Percentiles rank a stretch among this genome's conserved stretches.
Conservation (phyloP, 2,329 filamentous ascomycete species). For the Diplodia mutila region DNA sequence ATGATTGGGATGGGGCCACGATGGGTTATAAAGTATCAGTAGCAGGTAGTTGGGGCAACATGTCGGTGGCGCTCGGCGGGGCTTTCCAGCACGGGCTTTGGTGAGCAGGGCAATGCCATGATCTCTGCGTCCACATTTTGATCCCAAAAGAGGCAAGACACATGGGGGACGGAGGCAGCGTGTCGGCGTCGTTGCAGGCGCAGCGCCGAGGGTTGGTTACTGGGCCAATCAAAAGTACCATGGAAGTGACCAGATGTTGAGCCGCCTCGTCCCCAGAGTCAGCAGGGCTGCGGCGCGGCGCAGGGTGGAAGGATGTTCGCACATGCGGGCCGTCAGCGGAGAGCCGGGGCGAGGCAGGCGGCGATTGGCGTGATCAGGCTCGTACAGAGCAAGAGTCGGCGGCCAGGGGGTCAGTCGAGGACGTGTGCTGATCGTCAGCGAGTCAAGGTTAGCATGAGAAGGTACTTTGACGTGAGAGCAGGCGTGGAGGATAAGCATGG, state of each 20-base stretch:
- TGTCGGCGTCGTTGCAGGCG: slow-evolving; percentile 12
- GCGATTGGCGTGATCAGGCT: not conserved
- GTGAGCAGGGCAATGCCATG: not conserved
- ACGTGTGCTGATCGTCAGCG: not conserved
- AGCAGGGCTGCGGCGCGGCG: not conserved
- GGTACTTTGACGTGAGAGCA: slow-evolving; percentile 12
- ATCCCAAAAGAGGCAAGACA: not conserved
- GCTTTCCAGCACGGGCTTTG: not conserved
- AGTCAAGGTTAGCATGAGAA: not conserved
- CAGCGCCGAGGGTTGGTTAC: not conserved
- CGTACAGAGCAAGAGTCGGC: not conserved
- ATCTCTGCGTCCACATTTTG: not conserved
- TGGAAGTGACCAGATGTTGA: not conserved
- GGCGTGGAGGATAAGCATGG: slow-evolving; percentile 1
- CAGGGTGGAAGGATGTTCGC: slow-evolving; percentile 7
- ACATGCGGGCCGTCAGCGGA: slow-evolving; percentile 15
- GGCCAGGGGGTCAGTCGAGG: not conserved
- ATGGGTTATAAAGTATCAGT: not conserved
- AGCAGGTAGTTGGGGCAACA: not conserved
- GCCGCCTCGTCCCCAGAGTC: slow-evolving; percentile 8
- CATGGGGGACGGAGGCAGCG: not conserved
- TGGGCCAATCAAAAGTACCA: not conserved
- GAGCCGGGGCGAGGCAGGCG: slow-evolving; percentile 4
- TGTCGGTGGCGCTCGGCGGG: not conserved
- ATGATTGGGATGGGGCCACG: slow-evolving; percentile 4